These are phyloP conservation scores for Talaromyces stipitatus DNA, from an alignment of 495 filamentous ascomycete genomes.

Conservation along the genomic window DNA sequence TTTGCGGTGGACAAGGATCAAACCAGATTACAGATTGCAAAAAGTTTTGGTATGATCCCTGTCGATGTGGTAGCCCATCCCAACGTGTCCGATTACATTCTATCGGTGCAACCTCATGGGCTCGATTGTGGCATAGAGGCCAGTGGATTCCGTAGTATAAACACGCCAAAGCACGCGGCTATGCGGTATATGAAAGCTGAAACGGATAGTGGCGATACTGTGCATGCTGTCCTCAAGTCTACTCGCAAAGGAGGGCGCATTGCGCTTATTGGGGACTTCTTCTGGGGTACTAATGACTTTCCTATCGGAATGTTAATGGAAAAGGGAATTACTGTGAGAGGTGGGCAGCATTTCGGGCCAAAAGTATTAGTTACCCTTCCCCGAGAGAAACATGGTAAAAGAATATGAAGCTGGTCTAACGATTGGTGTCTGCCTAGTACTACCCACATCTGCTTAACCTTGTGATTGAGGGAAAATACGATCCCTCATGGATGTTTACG, in stretches of 20 bases:
- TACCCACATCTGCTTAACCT: conserved; percentile 20
- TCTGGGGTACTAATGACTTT: conserved; percentile 20
- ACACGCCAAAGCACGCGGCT: conserved; percentile 13
- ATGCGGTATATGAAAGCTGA: conserved; percentile 21
- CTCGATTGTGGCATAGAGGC: conserved; percentile 29
- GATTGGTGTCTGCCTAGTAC: conserved; percentile 12
- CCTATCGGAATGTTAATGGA: conserved; percentile 21
- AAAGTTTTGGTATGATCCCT: conserved; percentile 18
- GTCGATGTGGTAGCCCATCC: conserved; percentile 18
- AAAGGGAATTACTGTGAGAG: conserved; percentile 21
- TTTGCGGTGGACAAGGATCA: conserved; percentile 26
- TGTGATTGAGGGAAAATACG: conserved; percentile 14
- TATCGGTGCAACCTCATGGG: conserved; percentile 21
- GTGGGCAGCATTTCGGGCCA: conserved; percentile 16
- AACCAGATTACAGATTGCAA: conserved; percentile 17
- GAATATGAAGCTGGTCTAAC: neutral
- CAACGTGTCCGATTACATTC: conserved; percentile 20
- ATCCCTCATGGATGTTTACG: conserved; percentile 26
- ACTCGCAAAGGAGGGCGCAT: conserved; percentile 25
- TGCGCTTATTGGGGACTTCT: conserved; percentile 26
- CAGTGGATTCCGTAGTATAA: conserved; percentile 21
- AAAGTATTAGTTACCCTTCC: conserved; percentile 10
- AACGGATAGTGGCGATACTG: conserved; percentile 18
- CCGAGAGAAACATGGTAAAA: neutral
- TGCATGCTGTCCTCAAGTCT: conserved; percentile 20